phyloP scores from a whole-genome alignment of 176 grass and related monocot genomes.

The Canna indica region DNA sequence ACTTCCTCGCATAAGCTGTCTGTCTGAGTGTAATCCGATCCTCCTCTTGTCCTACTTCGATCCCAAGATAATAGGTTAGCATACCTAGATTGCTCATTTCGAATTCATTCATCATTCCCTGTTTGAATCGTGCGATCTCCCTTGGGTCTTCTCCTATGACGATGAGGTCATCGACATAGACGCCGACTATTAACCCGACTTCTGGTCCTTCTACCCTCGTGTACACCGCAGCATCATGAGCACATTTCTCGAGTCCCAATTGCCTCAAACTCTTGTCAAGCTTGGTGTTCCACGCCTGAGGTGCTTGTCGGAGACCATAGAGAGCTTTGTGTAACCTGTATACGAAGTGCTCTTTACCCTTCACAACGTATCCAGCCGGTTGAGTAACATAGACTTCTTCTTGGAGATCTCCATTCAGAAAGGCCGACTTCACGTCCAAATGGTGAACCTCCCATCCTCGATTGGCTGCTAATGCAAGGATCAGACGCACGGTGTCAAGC shows the following conservation, averaged over 20 bases:
- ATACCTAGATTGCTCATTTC: slow-evolving; percentile 3
- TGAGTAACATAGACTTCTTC: too few species aligned
- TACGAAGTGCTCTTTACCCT: not conserved
- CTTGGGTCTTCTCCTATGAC: not conserved
- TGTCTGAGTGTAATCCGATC: not conserved
- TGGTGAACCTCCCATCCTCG: slow-evolving; percentile 5
- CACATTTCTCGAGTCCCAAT: not conserved
- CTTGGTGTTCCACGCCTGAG: not conserved
- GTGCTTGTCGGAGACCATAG: not conserved
- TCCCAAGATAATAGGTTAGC: not conserved
- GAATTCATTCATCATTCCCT: not conserved
- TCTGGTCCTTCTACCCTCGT: not conserved
- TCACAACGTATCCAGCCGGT: not conserved
- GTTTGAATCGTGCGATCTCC: not conserved
- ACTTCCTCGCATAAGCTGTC: not conserved
- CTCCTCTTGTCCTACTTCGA: not conserved
- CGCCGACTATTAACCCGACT: not conserved
- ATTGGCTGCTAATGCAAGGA: too few species aligned
- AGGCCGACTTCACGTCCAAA: slow-evolving; percentile 15
- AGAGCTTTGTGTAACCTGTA: not conserved
- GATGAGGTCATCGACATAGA: slow-evolving; percentile 17
- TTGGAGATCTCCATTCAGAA: slow-evolving; percentile 4
- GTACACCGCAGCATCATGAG: not conserved
- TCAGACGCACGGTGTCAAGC: too few species aligned
- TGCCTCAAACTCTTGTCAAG: not conserved